Evolutionary conservation across 371 early-diverging fungal species (phyloP), one percentile per base, ranked within the genome.

Genomic region (Rhizopus delemar): DNA sequence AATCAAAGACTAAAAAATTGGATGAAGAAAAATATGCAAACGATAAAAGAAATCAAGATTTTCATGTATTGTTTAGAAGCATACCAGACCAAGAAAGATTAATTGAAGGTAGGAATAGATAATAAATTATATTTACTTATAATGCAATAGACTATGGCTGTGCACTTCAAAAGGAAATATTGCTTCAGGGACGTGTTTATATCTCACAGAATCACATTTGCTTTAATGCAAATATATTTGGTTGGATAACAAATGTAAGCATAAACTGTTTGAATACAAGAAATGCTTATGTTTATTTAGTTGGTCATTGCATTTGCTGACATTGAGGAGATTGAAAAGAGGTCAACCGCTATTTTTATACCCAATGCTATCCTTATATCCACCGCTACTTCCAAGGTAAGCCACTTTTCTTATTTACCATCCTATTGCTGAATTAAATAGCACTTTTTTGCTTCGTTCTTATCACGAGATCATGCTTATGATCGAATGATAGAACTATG

Each of bases 221-320:
- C 70, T 97, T 97, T 66, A 88, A 96, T 68, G 91, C 97, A 54
- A 96, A 94, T 68, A 95, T 97, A 58, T 91, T 97, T 75, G 96
- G 98, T 28, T 96, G 95, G 90, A 86, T 96, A 16, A 96, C 92
- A 12, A 90, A 88, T 54, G 88, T 90, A 81, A 75, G 71, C 12
- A 49, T 1, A 41, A 39, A 43, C 1, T n/a, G 5, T 0, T 13
- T 5, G 13, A 43, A 13, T 43, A 5, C n/a, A 43, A 43, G 43
- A 5, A 8, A 13, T 15, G n/a, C 15, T 8, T 57, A 9, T 36
- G 12, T 31, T 54, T 34, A 28, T 48, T 22, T 50, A 89, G 86
- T 65, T 95, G 48, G 87, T 91, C 4, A 88, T 95, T 54, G 83
- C 87, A 0, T 86, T 93, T 60, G 78, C 84, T 31, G 91, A 93